Base-by-base conservation (phyloP, 352 stramenopile genomes). In the Phytophthora fragariae region DNA sequence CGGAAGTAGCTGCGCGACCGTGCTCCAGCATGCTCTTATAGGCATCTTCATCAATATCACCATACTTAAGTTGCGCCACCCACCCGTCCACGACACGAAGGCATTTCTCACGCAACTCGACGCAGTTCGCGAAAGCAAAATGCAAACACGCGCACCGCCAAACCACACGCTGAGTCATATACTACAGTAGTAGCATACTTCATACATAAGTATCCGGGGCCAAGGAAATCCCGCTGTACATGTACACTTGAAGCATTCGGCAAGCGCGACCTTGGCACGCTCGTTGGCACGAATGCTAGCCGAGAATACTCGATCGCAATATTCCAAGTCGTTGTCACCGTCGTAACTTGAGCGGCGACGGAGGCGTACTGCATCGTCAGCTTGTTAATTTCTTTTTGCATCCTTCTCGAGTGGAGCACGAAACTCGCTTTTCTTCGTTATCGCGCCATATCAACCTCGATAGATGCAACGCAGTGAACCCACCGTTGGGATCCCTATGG, bases 101-200 rank as follows among this genome's bases (percentile, higher is more conserved):
- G 52, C 80, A 83, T 35, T 82, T 84, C 31, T 91, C 83, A 5
- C 87, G 82, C n/a, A 94, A 57, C 56, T 92, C 79, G 31, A 92
- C 82, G 63, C 87, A 92, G 58, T 92, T 92, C 41, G 85, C 84
- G 10, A 92, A n/a, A 94, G 88, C 53, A 92, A 69, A 29, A 92
- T 83, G 35, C 81, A 91, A 0, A 88, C 84, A 15, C 75, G 75
- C 21, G 79, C 80, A 2, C 78, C 84, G 58, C 37, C n/a, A n/a
- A 0, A 7, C 57, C 41, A 44, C 11, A 44, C 10, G 11, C 17
- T 0, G 21, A 31, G 14, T 41, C 57, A 17, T 29, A 35, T 2
- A 17, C 57, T 37, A 37, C 31, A 37, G 31, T 11, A 11, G 35
- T 14, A 11, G 9, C 8, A 41, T 41, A 41, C 19, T 21, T 21